Base-by-base conservation (phyloP, 2,329 filamentous ascomycete species). In the Malbranchea zuffiana region DNA sequence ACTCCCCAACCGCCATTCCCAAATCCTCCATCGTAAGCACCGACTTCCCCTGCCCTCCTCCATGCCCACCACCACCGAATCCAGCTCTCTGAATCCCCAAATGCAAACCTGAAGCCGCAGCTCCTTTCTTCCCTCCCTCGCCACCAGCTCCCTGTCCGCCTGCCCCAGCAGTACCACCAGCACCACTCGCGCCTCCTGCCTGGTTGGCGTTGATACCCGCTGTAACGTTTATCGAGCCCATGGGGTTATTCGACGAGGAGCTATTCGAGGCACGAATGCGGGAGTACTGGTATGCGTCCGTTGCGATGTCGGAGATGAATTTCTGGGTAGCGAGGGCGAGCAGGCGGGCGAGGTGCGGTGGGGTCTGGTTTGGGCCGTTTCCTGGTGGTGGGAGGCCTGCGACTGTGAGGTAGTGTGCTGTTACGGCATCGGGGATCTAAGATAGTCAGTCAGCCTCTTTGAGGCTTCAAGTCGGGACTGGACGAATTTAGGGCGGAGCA, bases 11-110 rank as follows among this genome's bases (percentile, higher is more conserved):
- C 1, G 90, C 90, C 86, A 96, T 96, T 11, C 90, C 90, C 51
- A 98, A 61, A 59, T 98, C 90, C 63, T 98, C 90, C 90, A 98
- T 96, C 1, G 90, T 96, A 44, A 98, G 69, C 38, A 98, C 88
- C 12, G 90, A 95, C 45, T 86, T 73, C 46, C 92, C 93, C 65
- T 92, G 84, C 5, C 61, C 61, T 38, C 78, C 82, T 1, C 84
- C 83, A 18, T 87, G 86, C 52, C 86, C 83, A 0, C 87, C 87
- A 49, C 88, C 88, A 45, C 88, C 90, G 53, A 79, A 88, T 1
- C 83, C 83, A 16, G 82, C 75, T 34, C 83, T 67, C 64, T 87
- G 81, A 43, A 82, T 80, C 2, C 78, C 85, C 46, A 81, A 64
- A 55, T 78, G 72, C 2, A 48, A 75, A 36, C 67, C 45, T 8